These are phyloP conservation scores for Oryza brachyantha DNA, from an alignment of 176 grass and related monocot species.

Conservation along the genomic window DNA sequence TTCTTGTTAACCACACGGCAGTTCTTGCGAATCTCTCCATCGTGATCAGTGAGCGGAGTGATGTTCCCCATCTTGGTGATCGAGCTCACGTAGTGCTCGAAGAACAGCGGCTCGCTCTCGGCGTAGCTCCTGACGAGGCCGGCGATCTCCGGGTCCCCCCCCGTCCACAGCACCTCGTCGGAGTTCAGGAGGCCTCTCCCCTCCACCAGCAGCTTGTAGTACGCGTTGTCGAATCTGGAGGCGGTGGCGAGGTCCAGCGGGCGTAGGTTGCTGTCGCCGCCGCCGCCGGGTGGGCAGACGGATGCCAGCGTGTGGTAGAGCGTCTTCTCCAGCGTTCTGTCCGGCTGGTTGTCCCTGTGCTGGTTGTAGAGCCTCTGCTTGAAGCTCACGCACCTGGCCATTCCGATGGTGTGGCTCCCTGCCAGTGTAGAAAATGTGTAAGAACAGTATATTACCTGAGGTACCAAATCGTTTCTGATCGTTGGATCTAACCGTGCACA, in stretches of 20 bases:
- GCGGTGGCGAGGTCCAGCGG: constrained; percentile 54
- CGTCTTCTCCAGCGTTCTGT: constrained; percentile 52
- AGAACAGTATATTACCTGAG: neutral
- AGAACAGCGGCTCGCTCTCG: constrained; percentile 60
- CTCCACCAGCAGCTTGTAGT: constrained; percentile 72
- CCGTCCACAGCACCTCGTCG: constrained; percentile 74
- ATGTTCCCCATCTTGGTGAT: constrained; percentile 75
- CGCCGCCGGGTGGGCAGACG: constrained; percentile 56
- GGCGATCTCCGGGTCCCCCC: constrained; percentile 46
- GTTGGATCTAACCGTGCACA: too few relatives aligned
- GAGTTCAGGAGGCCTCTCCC: constrained; percentile 71
- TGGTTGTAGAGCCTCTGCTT: constrained; percentile 87
- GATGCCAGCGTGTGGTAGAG: constrained; percentile 50
- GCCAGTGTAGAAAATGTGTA: constrained; percentile 22
- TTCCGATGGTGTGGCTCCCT: constrained; percentile 89
- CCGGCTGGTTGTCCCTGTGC: constrained; percentile 48
- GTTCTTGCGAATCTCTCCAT: constrained; percentile 70
- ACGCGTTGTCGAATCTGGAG: constrained; percentile 72
- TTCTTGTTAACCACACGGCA: constrained; percentile 49
- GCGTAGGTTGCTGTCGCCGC: constrained; percentile 56
- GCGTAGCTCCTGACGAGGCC: constrained; percentile 62
- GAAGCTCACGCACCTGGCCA: constrained; percentile 77
- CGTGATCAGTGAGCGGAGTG: constrained; percentile 48
- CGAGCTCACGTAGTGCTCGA: constrained; percentile 68
- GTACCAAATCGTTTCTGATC: too few relatives aligned